Percentiles rank a stretch among this genome's conserved stretches.
Conservation (phyloP, 306 rosid species). For the Prinsepia uniflora region DNA sequence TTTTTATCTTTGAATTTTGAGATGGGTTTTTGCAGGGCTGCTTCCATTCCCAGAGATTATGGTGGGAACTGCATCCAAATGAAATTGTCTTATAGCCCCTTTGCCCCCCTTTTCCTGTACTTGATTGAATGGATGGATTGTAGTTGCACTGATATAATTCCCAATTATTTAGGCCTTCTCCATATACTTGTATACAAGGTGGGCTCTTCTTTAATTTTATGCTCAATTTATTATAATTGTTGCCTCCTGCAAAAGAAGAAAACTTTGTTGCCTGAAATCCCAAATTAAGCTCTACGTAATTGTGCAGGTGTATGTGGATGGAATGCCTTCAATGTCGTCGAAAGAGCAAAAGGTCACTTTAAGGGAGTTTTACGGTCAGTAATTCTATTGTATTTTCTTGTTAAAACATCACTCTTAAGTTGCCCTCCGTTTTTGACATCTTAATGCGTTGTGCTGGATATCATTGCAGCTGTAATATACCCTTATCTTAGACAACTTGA, state of each 20-base stretch:
- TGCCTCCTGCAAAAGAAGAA: not conserved
- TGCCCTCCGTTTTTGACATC: not conserved
- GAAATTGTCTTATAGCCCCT: slow-evolving; percentile 68
- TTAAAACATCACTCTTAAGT: not conserved
- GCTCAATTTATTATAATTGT: not conserved
- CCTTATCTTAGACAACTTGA: slow-evolving; percentile 68
- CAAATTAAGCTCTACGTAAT: slow-evolving; percentile 18
- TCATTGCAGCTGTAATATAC: slow-evolving; percentile 61
- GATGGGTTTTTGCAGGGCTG: slow-evolving; percentile 52
- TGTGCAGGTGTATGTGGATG: slow-evolving; percentile 58
- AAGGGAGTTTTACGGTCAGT: slow-evolving; percentile 62
- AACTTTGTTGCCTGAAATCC: not conserved
- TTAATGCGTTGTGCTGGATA: slow-evolving; percentile 13
- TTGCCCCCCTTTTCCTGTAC: slow-evolving; percentile 58
- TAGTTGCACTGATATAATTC: slow-evolving; percentile 58
- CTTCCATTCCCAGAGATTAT: slow-evolving; percentile 50
- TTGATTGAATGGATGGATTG: slow-evolving; percentile 74
- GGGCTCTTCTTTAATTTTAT: not conserved
- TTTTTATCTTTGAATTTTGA: slow-evolving; percentile 4
- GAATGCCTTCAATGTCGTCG: slow-evolving; percentile 59
- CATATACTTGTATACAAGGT: slow-evolving; percentile 61
- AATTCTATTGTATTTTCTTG: slow-evolving; percentile 10
- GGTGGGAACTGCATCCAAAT: slow-evolving; percentile 56
- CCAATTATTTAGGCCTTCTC: slow-evolving; percentile 62
- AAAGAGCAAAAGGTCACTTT: slow-evolving; percentile 57